Base-by-base conservation (phyloP, 164 flowering plant genomes). In the grape (Vitis vinifera) region DNA sequence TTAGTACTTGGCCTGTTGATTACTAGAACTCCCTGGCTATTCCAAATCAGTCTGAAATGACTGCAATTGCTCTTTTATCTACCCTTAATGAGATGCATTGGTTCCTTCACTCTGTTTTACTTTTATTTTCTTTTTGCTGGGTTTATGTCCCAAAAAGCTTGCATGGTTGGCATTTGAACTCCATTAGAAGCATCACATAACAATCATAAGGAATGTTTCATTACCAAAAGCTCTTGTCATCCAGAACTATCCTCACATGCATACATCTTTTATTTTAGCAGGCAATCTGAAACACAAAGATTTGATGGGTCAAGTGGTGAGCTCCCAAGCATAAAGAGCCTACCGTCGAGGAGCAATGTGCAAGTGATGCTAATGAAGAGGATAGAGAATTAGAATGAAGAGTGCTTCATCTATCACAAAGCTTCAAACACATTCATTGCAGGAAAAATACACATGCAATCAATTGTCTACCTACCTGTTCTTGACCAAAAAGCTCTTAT, bases 251-350 rank as follows among this genome's bases (percentile, higher is more conserved):
- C 44, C 7, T 31, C 44, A 31, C 44, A 31, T 2, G 5, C 7
- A 31, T 31, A 4, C 44, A 31, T 31, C 44, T 55, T 15, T 58
- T 61, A 48, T 52, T 23, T 64, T 78, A 51, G 61, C 85, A 92
- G 97, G 98, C 19, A 92, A 86, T 76, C 77, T 92, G 19, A 91
- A 89, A 75, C 98, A 91, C 71, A 89, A 92, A 77, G 89, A 92
- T 71, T 79, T 92, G 82, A 73, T 19, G 15, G 98, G 96, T 49
- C 91, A 88, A 59, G 87, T 87, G 48, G 94, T 90, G 69, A 91
- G 93, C 79, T 91, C 98, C 30, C 98, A 92, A 79, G 85, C 79
- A 27, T 89, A 90, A 62, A 17, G 87, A 69, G 7, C 44, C 44
- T 29, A 68, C 71, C 15, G 73, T 17, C 16, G 73, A 61, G 23